Evolutionary conservation across 108 stramenopile species (phyloP), one percentile per base, ranked within the genome.

Genomic region (Cyclotella baltica): DNA sequence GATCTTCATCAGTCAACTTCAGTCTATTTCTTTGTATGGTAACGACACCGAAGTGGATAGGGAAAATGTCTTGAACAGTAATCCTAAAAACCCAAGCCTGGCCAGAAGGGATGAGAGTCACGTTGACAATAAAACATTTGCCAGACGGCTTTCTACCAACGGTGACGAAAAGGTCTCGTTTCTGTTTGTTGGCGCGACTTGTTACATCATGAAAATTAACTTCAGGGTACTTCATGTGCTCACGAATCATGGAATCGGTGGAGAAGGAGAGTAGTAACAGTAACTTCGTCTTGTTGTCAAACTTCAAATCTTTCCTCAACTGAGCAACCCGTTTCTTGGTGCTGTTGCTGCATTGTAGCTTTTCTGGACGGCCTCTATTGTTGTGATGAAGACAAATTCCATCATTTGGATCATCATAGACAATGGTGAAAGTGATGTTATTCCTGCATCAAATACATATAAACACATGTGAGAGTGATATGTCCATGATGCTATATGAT

Each of bases 1-100:
- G 16, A 30, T 74, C 73, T 18, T 74, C 63, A 55, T 74, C 63
- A 35, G 51, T 64, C 1, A 74, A 19, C 0, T 34, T 52, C 1
- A 74, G 52, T 22, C 63, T 18, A 36, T 64, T 63, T 9, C 48
- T 0, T 37, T 50, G 31, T 46, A 59, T 48, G 9, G 51, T 56
- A 6, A 8, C 28, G 23, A 35, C 18, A 11, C 48, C 35, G 40
- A 48, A 72, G 0, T 47, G 28, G 33, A 22, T 9, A 0, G 20
- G 62, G 27, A 74, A 74, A 11, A 48, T 19, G 6, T 33, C 50
- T 31, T 53, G n/a, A 15, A 53, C 63, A 3, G 64, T 63, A 11
- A 16, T 9, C 16, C 31, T 38, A 43, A 48, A 74, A 0, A 64
- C 63, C 50, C 10, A 52, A 28, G 29, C 4, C 25, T 56, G 20